Evolutionary conservation across 352 stramenopile species (phyloP).

Genomic region (Phytopythium helicoides): DNA sequence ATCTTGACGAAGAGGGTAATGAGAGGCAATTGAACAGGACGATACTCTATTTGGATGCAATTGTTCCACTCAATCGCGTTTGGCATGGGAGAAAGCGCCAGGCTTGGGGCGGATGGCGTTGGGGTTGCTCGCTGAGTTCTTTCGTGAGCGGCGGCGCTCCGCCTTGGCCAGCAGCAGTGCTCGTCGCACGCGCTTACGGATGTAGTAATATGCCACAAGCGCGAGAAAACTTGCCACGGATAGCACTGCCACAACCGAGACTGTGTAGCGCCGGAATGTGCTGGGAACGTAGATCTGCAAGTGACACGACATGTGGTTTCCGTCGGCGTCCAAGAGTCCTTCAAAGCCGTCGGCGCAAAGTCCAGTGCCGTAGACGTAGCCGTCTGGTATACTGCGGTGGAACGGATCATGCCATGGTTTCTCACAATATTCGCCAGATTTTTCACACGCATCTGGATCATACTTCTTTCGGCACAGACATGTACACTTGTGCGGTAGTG

Average conservation of each 20-base stretch:
- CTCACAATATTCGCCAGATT: conserved; percentile 75
- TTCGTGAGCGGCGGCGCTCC: conserved; percentile 81
- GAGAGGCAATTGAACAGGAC: too few species aligned
- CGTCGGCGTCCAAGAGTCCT: conserved; percentile 86
- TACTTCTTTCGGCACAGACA: conserved; percentile 90
- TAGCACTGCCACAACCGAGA: conserved; percentile 70
- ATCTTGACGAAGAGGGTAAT: too few species aligned
- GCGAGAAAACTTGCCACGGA: conserved; percentile 63
- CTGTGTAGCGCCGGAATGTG: conserved; percentile 77
- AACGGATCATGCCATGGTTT: conserved; percentile 85
- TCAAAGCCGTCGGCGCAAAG: conserved; percentile 93
- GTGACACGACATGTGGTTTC: conserved; percentile 93
- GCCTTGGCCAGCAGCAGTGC: conserved; percentile 89
- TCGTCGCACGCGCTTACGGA: conserved; percentile 78
- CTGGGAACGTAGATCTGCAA: conserved; percentile 94
- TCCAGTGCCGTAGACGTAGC: conserved; percentile 91
- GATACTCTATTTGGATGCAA: too few species aligned
- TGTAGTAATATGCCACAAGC: conserved; percentile 82
- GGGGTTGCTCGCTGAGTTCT: conserved; percentile 57
- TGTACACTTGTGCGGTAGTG: conserved; percentile 86
- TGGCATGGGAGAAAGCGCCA: conserved; percentile 57
- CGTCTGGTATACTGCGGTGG: conserved; percentile 58
- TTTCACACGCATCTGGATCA: conserved; percentile 57
- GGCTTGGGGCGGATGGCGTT: conserved; percentile 30
- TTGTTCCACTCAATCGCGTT: conserved; percentile 63